Conservation (phyloP, 2,329 filamentous ascomycete species). For the Aspergillus proliferans region DNA sequence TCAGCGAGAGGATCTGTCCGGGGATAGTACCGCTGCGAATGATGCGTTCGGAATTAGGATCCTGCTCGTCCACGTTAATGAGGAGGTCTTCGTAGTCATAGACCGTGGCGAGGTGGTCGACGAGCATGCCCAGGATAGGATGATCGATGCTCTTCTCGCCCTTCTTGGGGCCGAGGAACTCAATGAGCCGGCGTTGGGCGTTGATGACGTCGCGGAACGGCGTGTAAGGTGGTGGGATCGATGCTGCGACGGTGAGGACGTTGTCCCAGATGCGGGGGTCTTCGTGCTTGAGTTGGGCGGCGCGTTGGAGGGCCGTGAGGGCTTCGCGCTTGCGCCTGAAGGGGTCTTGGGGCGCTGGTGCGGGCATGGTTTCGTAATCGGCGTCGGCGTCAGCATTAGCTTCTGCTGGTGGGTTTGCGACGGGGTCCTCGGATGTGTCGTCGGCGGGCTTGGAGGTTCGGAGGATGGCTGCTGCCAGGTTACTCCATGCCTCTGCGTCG, state of each 20-base stretch:
- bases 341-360: slow-evolving; percentile 39
- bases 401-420: slow-evolving; percentile 22
- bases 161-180: slow-evolving; percentile 58
- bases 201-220: slow-evolving; percentile 69
- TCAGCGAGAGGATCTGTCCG: slow-evolving; percentile 56
- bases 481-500: slow-evolving; percentile 91
- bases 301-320: slow-evolving; percentile 78
- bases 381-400: slow-evolving; percentile 19
- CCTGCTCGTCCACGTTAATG: slow-evolving; percentile 30
- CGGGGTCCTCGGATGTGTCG: slow-evolving; percentile 18
- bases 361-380: background rate
- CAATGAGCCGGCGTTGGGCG: slow-evolving; percentile 68
- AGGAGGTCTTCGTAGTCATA: slow-evolving; percentile 34
- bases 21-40: slow-evolving; percentile 49
- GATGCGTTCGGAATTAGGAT: slow-evolving; percentile 21
- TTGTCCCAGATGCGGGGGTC: slow-evolving; percentile 97
- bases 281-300: slow-evolving; percentile 73
- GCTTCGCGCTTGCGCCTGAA: slow-evolving; percentile 65
- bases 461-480: slow-evolving; percentile 79
- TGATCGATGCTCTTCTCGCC: slow-evolving; percentile 74
- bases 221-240: slow-evolving; percentile 60
- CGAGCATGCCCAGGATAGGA: slow-evolving; percentile 63
- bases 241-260: slow-evolving; percentile 77
- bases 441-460: slow-evolving; percentile 31
- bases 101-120: slow-evolving; percentile 61